These are phyloP conservation scores for Furcasterigmium sp. DNA, from an alignment of 2,329 filamentous ascomycete genomes.

Conservation along the genomic window DNA sequence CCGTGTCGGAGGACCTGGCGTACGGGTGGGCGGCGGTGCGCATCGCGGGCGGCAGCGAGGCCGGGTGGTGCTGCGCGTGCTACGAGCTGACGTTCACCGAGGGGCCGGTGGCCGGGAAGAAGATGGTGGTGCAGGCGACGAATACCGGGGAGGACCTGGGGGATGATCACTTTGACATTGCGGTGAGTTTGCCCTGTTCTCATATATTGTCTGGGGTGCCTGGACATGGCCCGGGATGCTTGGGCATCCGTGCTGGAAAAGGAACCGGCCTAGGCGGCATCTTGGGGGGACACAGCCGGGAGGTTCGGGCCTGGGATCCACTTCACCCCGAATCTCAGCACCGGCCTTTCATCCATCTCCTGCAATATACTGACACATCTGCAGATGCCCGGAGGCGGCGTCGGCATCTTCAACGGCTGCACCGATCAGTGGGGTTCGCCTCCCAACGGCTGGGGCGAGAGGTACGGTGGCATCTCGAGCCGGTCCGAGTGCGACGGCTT, in stretches of 20 bases:
- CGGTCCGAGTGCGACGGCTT: constrained; percentile 46
- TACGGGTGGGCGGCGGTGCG: constrained; percentile 51
- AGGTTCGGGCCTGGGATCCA: no score
- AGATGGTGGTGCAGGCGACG: constrained; percentile 54
- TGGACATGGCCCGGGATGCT: background rate
- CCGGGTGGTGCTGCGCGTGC: constrained; percentile 47
- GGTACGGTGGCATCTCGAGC: constrained; percentile 52
- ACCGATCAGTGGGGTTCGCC: constrained; percentile 37
- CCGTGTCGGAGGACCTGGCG: constrained; percentile 40
- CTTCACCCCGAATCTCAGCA: no score
- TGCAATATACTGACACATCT: background rate
- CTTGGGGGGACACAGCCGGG: no score
- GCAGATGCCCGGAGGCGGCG: constrained; percentile 45
- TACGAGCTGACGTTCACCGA: constrained; percentile 57
- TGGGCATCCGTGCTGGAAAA: background rate
- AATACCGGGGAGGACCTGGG: constrained; percentile 53
- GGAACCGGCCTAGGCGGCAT: no score
- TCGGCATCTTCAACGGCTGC: constrained; percentile 43
- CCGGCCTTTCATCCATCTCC: no score
- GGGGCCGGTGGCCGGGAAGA: constrained; percentile 48
- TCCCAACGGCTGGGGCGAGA: constrained; percentile 46
- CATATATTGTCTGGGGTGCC: background rate
- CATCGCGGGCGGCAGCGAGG: constrained; percentile 36
- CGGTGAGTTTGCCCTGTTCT: constrained; percentile 20
- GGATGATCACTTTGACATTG: constrained; percentile 50